A percentile compares a stretch with the other conserved stretches of the same genome.
phyloP scores from a whole-genome alignment of 495 filamentous ascomycete species.

The Hypoxylon perforatum region DNA sequence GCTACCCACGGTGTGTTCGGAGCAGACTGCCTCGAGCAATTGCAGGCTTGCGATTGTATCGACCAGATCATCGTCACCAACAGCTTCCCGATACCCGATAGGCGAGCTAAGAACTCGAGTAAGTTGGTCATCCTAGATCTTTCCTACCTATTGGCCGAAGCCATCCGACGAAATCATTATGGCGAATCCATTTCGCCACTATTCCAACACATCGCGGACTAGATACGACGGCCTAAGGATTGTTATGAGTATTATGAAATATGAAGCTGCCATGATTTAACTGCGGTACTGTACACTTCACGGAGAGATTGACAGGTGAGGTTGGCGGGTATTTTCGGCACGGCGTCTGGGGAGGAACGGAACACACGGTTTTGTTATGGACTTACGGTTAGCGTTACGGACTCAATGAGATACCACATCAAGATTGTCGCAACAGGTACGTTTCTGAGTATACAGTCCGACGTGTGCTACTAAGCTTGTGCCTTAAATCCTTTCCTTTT shows the following conservation, averaged over 20 bases:
- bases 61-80: constrained; percentile 95
- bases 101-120: constrained; percentile 73
- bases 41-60: constrained; percentile 92
- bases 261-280: constrained; percentile 34
- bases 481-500: constrained; percentile 7
- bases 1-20: constrained; percentile 96
- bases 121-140: constrained; percentile 92
- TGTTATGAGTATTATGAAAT: constrained; percentile 38
- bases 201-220: constrained; percentile 77
- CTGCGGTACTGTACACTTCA: constrained; percentile 37
- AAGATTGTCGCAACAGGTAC: constrained; percentile 40
- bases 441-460: constrained; percentile 20
- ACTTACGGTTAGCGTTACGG: constrained; percentile 33
- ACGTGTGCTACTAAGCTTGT: constrained; percentile 18
- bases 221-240: constrained; percentile 35
- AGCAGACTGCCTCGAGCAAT: constrained; percentile 85
- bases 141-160: constrained; percentile 86
- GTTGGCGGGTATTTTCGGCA: constrained; percentile 32
- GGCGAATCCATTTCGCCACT: constrained; percentile 87
- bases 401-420: constrained; percentile 43
- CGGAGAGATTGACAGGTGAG: constrained; percentile 37
- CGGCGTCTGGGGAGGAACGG: constrained; percentile 38
- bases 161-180: constrained; percentile 94
- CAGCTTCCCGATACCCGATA: constrained; percentile 86
- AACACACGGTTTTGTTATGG: constrained; percentile 24